Percentiles rank a stretch among this genome's conserved stretches.
Evolutionary conservation across 176 grass and related monocot genomes (phyloP).

Genomic region (Carex littledalei): DNA sequence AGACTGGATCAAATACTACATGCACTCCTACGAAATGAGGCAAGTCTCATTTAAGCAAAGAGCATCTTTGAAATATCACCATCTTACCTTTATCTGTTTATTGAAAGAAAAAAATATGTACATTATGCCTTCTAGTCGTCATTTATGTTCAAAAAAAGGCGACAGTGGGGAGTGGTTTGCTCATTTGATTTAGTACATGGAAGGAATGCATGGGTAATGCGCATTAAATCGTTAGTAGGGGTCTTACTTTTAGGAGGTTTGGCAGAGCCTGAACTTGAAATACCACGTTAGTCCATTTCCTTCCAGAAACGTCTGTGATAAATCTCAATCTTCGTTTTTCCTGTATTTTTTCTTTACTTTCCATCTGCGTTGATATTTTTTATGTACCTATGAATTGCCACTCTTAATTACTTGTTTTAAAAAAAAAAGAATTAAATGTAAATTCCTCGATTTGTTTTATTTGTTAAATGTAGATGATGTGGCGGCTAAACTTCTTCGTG

Average conservation of each 20-base stretch:
- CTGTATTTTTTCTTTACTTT: background rate
- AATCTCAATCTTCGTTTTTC: background rate
- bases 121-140: too few relatives aligned
- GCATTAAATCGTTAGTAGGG: background rate
- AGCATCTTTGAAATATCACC: too few relatives aligned
- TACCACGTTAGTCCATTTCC: background rate
- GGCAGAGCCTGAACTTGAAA: background rate
- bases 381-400: background rate
- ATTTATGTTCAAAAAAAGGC: too few relatives aligned
- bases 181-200: too few relatives aligned
- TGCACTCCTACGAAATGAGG: too few relatives aligned
- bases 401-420: background rate
- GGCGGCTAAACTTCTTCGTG: constrained; percentile 80
- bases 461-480: constrained; percentile 73
- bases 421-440: too few relatives aligned
- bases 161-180: too few relatives aligned
- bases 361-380: background rate
- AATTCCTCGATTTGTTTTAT: background rate
- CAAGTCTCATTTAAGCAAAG: too few relatives aligned
- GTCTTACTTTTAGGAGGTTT: background rate
- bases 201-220: too few relatives aligned
- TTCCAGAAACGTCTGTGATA: background rate
- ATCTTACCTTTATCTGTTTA: too few relatives aligned
- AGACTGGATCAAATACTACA: background rate
- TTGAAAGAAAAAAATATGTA: too few relatives aligned